Percentiles rank a stretch among this genome's conserved stretches.
Conservation (phyloP, 1,139 yeast species). For the Suhomyces bribrorum region DNA sequence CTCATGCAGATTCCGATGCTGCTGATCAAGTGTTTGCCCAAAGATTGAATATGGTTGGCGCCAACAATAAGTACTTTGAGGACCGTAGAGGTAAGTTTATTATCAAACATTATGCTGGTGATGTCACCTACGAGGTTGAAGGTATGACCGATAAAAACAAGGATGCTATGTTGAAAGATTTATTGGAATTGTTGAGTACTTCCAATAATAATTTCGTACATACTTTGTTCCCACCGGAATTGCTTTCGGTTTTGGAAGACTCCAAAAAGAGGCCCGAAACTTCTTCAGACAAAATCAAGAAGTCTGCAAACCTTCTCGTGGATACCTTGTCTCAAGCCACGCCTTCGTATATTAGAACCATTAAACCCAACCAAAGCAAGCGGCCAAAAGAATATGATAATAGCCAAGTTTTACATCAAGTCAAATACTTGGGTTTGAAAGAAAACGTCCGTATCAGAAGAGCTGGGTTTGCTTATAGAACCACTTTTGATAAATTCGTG, state of each 20-base stretch:
- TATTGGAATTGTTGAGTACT: conserved; percentile 73
- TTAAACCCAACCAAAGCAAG: conserved; percentile 93
- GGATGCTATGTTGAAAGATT: conserved; percentile 88
- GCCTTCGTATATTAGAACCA: conserved; percentile 96
- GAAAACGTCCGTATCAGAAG: conserved; percentile 97
- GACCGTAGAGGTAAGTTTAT: conserved; percentile 85
- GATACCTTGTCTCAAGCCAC: conserved; percentile 86
- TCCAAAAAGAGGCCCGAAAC: conserved; percentile 90
- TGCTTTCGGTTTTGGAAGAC: conserved; percentile 60
- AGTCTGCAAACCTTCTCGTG: conserved; percentile 86
- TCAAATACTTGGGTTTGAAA: conserved; percentile 92
- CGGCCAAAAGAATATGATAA: conserved; percentile 89
- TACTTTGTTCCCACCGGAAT: conserved; percentile 70
- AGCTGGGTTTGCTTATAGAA: conserved; percentile 98
- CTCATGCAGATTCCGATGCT: conserved; percentile 96
- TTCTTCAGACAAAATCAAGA: conserved; percentile 94
- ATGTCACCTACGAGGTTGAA: conserved; percentile 86
- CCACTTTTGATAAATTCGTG: conserved; percentile 95
- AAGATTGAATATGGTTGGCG: conserved; percentile 78
- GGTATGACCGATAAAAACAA: conserved; percentile 98
- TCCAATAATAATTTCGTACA: conserved; percentile 68
- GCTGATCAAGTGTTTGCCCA: conserved; percentile 97
- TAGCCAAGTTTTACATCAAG: conserved; percentile 90
- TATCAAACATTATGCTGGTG: conserved; percentile 97
- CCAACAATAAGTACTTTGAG: conserved; percentile 84